Evolutionary conservation across 305 asterid genomes (phyloP), one percentile per base, ranked within the genome.

Genomic region (Rubia occidens): DNA sequence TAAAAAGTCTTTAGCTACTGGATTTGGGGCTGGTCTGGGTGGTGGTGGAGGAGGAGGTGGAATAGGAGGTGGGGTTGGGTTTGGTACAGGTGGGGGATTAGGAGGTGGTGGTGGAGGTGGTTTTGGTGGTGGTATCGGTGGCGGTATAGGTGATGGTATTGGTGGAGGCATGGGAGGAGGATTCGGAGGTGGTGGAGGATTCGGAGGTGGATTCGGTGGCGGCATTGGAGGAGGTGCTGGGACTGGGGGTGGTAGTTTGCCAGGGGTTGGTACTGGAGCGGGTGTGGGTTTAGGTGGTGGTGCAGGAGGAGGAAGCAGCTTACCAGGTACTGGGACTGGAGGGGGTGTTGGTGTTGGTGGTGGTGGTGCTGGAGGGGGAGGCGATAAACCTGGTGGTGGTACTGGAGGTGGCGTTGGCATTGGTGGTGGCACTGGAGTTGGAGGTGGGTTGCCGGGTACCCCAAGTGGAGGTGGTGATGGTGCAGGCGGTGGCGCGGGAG

Each of bases 341-440:
- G 66, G 56, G 44, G 72, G 72, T 1, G n/a, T n/a, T 18, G 55
- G 40, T 40, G 68, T 68, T 11, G 68, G n/a, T 0, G 74, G 67
- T 13, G 68, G 49, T 26, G 76, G 20, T n/a, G 6, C 9, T 2
- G 58, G 58, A 14, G 58, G 37, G 21, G 8, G 37, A 32, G 37
- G 64, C 0, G 2, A 0, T 15, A 37, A 49, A 26, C 9, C 58
- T 1, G 39, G 29, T 32, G 37, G 37, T 32, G 37, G 37, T 32
- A 32, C 37, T 17, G 72, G 10, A 3, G 66, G 56, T 60, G 72
- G 72, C 18, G 55, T 56, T 40, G 68, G 74, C 6, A 60, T 24
- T 0, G 74, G 67, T 11, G 74, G 47, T 24, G 76, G 18, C 7
- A 0, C 8, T 1, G 56, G 56, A 13, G 56, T 32, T 18, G 8